Evolutionary conservation across 2,329 filamentous ascomycete species (phyloP).

Genomic region (Aspergillus cejpii): DNA sequence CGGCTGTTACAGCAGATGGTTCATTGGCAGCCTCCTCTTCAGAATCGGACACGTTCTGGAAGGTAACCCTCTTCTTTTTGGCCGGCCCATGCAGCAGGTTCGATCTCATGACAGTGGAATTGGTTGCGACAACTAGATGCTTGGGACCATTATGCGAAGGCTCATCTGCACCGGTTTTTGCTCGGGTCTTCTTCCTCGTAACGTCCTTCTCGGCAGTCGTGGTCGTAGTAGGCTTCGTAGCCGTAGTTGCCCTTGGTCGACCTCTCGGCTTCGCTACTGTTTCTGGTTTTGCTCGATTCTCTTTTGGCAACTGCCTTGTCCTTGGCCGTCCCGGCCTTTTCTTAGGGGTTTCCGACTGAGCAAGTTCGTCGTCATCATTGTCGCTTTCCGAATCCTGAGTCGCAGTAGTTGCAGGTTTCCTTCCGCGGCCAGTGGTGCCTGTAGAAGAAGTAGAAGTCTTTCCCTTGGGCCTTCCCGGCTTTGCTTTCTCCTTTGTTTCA

Average conservation of each 20-base stretch:
- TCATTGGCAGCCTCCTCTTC: constrained; percentile 38
- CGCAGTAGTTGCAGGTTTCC: constrained; percentile 7
- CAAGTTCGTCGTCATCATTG: constrained; percentile 22
- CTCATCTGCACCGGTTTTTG: constrained; percentile 4
- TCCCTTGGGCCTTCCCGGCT: constrained; percentile 7
- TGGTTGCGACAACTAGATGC: constrained; percentile 25
- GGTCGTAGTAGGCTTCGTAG: constrained; percentile 11
- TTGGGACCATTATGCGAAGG: constrained; percentile 14
- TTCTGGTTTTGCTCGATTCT: constrained; percentile 11
- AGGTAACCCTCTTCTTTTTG: constrained; percentile 44
- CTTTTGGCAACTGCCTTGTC: constrained; percentile 9
- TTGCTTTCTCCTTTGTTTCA: constrained; percentile 6
- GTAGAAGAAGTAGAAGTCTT: constrained; percentile 10
- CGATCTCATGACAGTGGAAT: constrained; percentile 26
- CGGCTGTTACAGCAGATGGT: constrained; percentile 16
- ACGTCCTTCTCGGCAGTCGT: constrained; percentile 12
- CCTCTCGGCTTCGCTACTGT: constrained; percentile 23
- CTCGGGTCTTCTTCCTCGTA: constrained; percentile 11
- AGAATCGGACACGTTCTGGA: constrained; percentile 38
- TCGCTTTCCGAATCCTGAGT: constrained; percentile 9
- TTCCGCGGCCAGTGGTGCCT: constrained; percentile 6
- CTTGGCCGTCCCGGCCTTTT: constrained; percentile 18
- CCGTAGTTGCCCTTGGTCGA: constrained; percentile 24
- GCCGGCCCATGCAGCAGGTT: constrained; percentile 28
- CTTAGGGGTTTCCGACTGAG: constrained; percentile 19